Base-by-base conservation (phyloP, 805 yeast species). In the Phaffomyces thermotolerans region DNA sequence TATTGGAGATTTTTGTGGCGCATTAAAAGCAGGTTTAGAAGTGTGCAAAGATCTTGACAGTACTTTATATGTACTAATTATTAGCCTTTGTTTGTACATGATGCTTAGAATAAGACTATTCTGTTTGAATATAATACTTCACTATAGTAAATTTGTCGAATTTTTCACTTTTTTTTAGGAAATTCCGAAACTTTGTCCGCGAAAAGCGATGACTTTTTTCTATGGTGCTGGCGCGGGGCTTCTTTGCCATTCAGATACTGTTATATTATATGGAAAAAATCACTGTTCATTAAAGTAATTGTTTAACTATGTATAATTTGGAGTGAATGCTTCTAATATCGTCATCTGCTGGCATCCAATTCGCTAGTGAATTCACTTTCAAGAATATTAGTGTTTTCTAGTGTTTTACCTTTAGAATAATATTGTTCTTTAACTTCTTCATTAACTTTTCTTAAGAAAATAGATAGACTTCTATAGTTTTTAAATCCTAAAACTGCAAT, bases 1-100 rank as follows among this genome's bases (percentile, higher is more conserved):
- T 60, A 89, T 67, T 15, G 99, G 98, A 14, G 95, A 79, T 53
- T 80, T 79, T 36, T 71, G 78, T 31, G 62, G 59, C 25, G 54
- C 58, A 37, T 57, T 53, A 14, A 38, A 36, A 10, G 37, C 40
- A 3, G 36, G 42, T 22, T 34, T 33, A 2, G 59, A 45, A 3
- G 53, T 45, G 42, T 56, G 60, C 40, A 58, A 50, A n/a, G 58
- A 46, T 42, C 60, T 57, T 9, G 36, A 42, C 13, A 27, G 6
- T 13, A 27, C 14, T 27, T 10, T 27, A 27, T 13, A 27, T 24
- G 34, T 32, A 30, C 40, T 39, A 5, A 20, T 34, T 36, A 43
- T 15, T n/a, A 43, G 37, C 29, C 32, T 43, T 39, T 43, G 40
- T 33, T 33, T 43, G 43, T 32, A 43, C 46, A 43, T 43, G 22